phyloP scores from a whole-genome alignment of 2,329 filamentous ascomycete genomes.

The Botrytis deweyae region DNA sequence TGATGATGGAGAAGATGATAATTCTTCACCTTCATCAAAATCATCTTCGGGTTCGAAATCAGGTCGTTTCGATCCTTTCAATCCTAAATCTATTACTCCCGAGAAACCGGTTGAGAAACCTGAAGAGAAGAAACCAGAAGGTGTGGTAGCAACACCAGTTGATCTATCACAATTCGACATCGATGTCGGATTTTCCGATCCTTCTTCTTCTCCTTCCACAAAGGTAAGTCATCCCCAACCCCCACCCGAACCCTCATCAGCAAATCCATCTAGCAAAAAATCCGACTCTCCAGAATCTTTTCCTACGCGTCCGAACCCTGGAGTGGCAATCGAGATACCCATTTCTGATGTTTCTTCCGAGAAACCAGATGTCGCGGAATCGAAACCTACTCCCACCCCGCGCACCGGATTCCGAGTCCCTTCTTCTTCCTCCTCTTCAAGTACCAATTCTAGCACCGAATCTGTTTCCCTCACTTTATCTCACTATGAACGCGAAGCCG shows the following conservation, averaged over 20 bases:
- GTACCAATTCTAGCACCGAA: not conserved
- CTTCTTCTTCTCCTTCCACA: not conserved
- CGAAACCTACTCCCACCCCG: not conserved
- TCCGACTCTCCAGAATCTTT: not conserved
- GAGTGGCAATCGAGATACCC: not conserved
- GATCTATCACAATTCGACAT: not conserved
- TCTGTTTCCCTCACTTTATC: not conserved
- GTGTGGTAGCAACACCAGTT: not conserved
- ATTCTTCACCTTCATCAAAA: not conserved
- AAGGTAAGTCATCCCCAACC: not conserved
- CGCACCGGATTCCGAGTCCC: not conserved
- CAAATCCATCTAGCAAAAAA: not conserved
- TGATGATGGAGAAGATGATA: not conserved
- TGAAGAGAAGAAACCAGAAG: not conserved
- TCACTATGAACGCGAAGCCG: not conserved
- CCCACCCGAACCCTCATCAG: not conserved
- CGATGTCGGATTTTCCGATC: not conserved
- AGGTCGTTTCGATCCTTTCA: not conserved
- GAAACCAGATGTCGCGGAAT: not conserved
- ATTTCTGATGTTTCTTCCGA: not conserved
- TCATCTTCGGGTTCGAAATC: not conserved
- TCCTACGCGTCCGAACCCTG: too few species aligned
- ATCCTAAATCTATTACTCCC: not conserved
- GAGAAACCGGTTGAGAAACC: not conserved
- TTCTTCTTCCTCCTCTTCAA: not conserved